phyloP scores from a whole-genome alignment of 768 basidiomycete species.

The Cystofilobasidium macerans region DNA sequence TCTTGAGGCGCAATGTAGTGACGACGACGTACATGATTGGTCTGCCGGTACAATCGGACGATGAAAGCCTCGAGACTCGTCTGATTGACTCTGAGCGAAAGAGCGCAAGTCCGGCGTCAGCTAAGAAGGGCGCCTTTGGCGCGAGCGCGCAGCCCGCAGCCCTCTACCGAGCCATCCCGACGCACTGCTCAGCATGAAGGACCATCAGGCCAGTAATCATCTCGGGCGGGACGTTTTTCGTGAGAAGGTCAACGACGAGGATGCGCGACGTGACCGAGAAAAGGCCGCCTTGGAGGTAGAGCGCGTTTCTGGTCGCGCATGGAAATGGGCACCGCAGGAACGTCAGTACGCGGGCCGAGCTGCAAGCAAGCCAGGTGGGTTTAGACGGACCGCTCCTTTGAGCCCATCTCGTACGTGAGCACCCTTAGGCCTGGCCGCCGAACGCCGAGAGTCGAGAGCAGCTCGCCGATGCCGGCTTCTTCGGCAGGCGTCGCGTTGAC shows the following conservation, averaged over 20 bases:
- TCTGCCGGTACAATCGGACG: conserved; percentile 75
- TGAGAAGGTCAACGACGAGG: conserved; percentile 86
- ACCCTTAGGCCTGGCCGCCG: conserved; percentile 71
- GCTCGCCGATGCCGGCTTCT: conserved; percentile 81
- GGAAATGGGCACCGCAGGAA: neutral
- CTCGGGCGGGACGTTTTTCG: conserved; percentile 64
- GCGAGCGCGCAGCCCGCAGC: no score
- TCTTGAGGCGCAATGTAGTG: neutral
- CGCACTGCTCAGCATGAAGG: conserved; percentile 79
- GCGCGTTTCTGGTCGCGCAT: conserved; percentile 51
- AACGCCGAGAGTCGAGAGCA: conserved; percentile 84
- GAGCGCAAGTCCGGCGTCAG: no score
- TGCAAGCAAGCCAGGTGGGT: neutral
- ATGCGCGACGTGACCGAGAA: conserved; percentile 89
- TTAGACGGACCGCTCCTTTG: conserved; percentile 60
- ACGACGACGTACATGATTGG: conserved; percentile 49
- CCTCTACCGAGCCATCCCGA: no score
- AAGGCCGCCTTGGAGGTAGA: conserved; percentile 80
- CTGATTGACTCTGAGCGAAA: conserved; percentile 56
- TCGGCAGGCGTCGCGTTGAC: conserved; percentile 55
- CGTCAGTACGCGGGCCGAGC: neutral
- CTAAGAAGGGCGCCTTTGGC: no score
- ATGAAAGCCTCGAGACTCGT: conserved; percentile 85
- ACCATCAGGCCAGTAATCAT: conserved; percentile 82
- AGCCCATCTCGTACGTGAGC: conserved; percentile 68